Evolutionary conservation across 495 filamentous ascomycete genomes (phyloP), one percentile per base, ranked within the genome.

Genomic region (Beverwykella pulmonaria): DNA sequence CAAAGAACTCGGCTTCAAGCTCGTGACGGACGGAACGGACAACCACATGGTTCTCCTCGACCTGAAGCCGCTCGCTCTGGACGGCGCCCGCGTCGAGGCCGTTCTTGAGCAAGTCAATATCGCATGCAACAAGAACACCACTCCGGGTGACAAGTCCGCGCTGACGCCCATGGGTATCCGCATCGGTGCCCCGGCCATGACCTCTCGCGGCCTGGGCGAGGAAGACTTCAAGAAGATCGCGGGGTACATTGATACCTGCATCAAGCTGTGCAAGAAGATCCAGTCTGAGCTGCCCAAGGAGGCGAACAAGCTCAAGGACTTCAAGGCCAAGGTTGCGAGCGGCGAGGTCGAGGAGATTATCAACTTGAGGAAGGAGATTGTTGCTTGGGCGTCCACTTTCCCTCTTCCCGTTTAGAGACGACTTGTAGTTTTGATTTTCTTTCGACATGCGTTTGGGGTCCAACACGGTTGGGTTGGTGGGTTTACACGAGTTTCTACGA

Each of bases 301-400:
- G 78, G 92, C 90, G 65, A 98, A 98, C 85, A 97, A 93, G 87
- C 90, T 92, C 73, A 98, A 98, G 87, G 95, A 98, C 83, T 98
- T 98, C 88, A 93, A 92, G 82, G 87, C 88, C 73, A 92, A 91
- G 84, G 90, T 96, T 58, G 84, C 90, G 57, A 81, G 82, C 63
- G 92, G 91, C 53, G 85, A 88, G 70, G 84, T 96, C 47, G 74
- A 84, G 52, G 90, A 91, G 82, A 90, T 98, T 77, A 83, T 86
- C 66, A 86, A 84, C 67, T 83, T 97, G 74, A 89, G 86, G 83
- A 88, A 91, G 84, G 93, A 98, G 85, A 89, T 98, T 74, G 81
- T 90, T 48, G 79, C 78, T 48, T 98, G 95, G 95, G 91, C 91
- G 75, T 83, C 84, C 76, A 87, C 87, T 55, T 98, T 96, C 90